Percentiles rank a stretch among this genome's conserved stretches.
These are phyloP conservation scores for Aaosphaeria arxii DNA, from an alignment of 2,329 filamentous ascomycete genomes.

Conservation along the genomic window DNA sequence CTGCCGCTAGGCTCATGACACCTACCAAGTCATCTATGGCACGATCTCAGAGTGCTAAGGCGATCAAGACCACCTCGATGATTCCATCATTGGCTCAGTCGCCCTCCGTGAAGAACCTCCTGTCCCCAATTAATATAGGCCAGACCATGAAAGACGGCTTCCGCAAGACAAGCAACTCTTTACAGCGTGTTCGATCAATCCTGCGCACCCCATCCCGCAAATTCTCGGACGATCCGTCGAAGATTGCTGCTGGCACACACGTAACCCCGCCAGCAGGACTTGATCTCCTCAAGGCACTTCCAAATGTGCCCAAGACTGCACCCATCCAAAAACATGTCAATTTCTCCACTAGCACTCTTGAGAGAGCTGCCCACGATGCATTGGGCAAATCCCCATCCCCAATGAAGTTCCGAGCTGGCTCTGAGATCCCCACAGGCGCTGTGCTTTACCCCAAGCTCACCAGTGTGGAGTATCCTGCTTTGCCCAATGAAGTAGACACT, in stretches of 20 bases:
- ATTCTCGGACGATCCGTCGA: conserved; percentile 57
- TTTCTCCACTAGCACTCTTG: conserved; percentile 70
- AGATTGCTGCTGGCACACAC: conserved; percentile 61
- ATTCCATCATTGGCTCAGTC: conserved; percentile 52
- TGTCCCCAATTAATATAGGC: conserved; percentile 29
- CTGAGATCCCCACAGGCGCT: conserved; percentile 30
- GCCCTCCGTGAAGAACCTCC: conserved; percentile 53
- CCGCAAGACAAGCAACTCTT: conserved; percentile 41
- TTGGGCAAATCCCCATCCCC: conserved; percentile 33
- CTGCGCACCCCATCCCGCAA: conserved; percentile 59
- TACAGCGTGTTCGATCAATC: conserved; percentile 61
- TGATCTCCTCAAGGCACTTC: conserved; percentile 43
- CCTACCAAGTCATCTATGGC: conserved; percentile 75
- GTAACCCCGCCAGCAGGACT: conserved; percentile 7
- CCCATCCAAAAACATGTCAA: conserved; percentile 76
- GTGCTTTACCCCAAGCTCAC: conserved; percentile 28
- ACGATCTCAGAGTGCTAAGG: conserved; percentile 55
- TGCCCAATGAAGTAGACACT: conserved; percentile 25
- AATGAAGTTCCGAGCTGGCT: conserved; percentile 32
- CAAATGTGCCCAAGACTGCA: conserved; percentile 59
- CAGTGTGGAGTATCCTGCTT: conserved; percentile 36
- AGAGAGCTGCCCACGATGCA: conserved; percentile 32
- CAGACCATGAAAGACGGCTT: conserved; percentile 34
- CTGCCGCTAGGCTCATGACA: conserved; percentile 60
- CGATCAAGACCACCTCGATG: conserved; percentile 46